phyloP scores from a whole-genome alignment of 768 basidiomycete species.

The Coprinellus aureogranulatus region DNA sequence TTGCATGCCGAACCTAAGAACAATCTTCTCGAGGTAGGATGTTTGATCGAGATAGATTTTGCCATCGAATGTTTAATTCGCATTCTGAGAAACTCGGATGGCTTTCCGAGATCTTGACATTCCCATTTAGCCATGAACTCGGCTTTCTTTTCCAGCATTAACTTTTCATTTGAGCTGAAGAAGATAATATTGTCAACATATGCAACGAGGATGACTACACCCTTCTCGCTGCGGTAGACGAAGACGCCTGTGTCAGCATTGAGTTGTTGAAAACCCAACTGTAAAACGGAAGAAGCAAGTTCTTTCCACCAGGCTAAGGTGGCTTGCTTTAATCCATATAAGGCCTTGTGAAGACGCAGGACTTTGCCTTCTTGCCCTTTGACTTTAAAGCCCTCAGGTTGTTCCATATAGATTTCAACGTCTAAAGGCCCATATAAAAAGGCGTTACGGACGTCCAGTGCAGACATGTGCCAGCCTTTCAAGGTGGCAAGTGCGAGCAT shows the following conservation, averaged over 20 bases:
- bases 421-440: slow-evolving; percentile 29
- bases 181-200: slow-evolving; percentile 13
- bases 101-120: slow-evolving; percentile 19
- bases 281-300: slow-evolving; percentile 3
- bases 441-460: slow-evolving; percentile 39
- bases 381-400: slow-evolving; percentile 31
- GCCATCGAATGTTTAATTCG: neutral
- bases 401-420: slow-evolving; percentile 38
- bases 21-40: slow-evolving; percentile 8
- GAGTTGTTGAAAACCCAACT: slow-evolving; percentile 6
- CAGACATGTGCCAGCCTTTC: slow-evolving; percentile 33
- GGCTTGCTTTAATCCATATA: slow-evolving; percentile 19
- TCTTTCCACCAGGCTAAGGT: slow-evolving; percentile 13
- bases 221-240: neutral
- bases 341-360: slow-evolving; percentile 7
- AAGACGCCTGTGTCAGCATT: neutral
- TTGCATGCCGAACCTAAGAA: neutral
- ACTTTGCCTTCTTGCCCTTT: slow-evolving; percentile 22
- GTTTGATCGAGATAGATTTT: slow-evolving; percentile 16
- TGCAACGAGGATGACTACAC: slow-evolving; percentile 4
- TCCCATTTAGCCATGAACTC: slow-evolving; percentile 22
- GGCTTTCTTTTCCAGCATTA: slow-evolving; percentile 8
- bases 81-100: slow-evolving; percentile 19
- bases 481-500: neutral
- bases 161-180: neutral